Evolutionary conservation across 2,329 filamentous ascomycete genomes (phyloP).

Genomic region (Epichloe gansuensis): DNA sequence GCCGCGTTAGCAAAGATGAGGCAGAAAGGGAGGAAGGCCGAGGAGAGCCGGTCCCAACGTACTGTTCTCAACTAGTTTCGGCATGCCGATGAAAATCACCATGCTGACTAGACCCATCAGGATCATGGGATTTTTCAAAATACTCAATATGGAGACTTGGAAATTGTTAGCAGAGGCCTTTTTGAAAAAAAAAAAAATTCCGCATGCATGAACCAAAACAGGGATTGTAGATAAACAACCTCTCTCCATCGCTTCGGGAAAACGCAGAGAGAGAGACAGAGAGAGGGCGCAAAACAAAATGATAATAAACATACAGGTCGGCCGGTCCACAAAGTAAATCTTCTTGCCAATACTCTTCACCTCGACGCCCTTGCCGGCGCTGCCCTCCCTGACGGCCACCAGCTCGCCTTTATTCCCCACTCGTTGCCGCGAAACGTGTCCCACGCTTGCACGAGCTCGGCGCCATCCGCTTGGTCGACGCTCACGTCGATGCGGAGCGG

Average conservation of each 20-base stretch:
- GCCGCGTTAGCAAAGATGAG: not conserved
- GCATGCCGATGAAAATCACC: slow-evolving; percentile 80
- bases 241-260: not conserved
- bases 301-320: slow-evolving; percentile 53
- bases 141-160: slow-evolving; percentile 62
- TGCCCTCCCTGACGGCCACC: slow-evolving; percentile 28
- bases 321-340: slow-evolving; percentile 65
- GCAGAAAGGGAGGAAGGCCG: not conserved
- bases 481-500: slow-evolving; percentile 69
- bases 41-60: slow-evolving; percentile 29
- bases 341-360: slow-evolving; percentile 51
- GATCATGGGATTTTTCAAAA: slow-evolving; percentile 95
- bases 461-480: slow-evolving; percentile 22
- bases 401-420: slow-evolving; percentile 76
- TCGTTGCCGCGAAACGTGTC: slow-evolving; percentile 83
- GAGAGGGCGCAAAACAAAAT: not conserved
- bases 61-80: slow-evolving; percentile 94
- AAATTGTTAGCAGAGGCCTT: not conserved
- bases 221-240: not conserved
- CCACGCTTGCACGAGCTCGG: slow-evolving; percentile 45
- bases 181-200: not conserved
- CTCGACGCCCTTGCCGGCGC: slow-evolving; percentile 35
- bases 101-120: slow-evolving; percentile 77
- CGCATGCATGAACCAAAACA: no score
- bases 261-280: not conserved